Evolutionary conservation across 1,139 yeast species (phyloP).

Genomic region (Yamadazyma jaroonii): DNA sequence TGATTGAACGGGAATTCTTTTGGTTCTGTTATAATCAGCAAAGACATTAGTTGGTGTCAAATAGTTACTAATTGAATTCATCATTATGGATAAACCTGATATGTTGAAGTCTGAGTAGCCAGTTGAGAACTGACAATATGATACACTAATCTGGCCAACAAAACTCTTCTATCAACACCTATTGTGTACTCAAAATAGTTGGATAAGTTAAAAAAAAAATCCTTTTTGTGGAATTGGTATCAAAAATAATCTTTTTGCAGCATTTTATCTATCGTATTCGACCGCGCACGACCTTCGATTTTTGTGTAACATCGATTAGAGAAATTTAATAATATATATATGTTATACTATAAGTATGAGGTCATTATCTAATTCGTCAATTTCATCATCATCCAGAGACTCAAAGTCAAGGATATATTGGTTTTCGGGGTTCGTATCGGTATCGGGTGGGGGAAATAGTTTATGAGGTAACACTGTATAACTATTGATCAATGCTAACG

Average conservation of each 20-base stretch:
- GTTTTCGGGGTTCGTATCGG: neutral
- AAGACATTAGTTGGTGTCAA: too few species aligned
- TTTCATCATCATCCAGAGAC: neutral
- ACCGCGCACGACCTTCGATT: neutral
- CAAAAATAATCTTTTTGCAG: neutral
- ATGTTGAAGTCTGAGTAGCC: too few species aligned
- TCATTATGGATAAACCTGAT: too few species aligned
- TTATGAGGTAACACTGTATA: slow-evolving; percentile 2
- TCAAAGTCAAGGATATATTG: neutral
- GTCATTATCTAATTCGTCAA: neutral
- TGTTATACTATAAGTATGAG: neutral
- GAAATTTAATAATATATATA: too few species aligned
- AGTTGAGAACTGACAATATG: too few species aligned
- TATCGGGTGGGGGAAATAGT: neutral
- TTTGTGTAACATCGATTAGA: too few species aligned
- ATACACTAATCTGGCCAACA: too few species aligned
- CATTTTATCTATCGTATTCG: neutral
- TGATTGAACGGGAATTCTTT: slow-evolving; percentile 36
- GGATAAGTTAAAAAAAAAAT: too few species aligned
- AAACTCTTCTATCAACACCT: too few species aligned
- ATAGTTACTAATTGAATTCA: too few species aligned
- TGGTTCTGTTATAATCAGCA: neutral
- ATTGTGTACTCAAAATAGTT: too few species aligned
- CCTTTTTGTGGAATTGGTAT: neutral
- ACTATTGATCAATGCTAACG: slow-evolving; percentile 2